These are phyloP conservation scores for Simplicillium aogashimaense DNA, from an alignment of 2,329 filamentous ascomycete genomes.

Conservation along the genomic window DNA sequence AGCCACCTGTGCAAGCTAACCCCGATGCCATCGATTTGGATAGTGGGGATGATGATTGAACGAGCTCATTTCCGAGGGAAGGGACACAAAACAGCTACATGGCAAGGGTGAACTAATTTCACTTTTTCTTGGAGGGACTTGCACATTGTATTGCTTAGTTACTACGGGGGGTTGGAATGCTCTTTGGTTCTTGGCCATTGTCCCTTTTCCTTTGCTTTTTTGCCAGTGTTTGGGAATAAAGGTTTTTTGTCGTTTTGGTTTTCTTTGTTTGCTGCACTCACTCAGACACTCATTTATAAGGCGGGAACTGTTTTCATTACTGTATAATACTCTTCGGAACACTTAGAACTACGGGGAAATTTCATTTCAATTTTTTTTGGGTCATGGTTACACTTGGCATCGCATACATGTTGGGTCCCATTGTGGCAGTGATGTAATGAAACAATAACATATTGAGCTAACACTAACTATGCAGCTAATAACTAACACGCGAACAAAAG, in stretches of 20 bases:
- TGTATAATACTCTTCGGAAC: neutral
- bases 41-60: conserved; percentile 51
- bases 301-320: conserved; percentile 4
- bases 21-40: conserved; percentile 82
- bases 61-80: neutral
- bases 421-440: too few species aligned
- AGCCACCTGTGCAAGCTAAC: conserved; percentile 48
- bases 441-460: too few species aligned
- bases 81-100: neutral
- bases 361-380: conserved; percentile 6
- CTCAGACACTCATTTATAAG: too few species aligned
- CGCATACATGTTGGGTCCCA: too few species aligned
- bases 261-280: conserved; percentile 6
- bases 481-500: too few species aligned
- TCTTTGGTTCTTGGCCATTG: neutral
- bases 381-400: too few species aligned
- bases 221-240: neutral
- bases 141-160: too few species aligned
- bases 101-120: neutral
- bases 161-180: neutral
- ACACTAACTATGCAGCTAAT: too few species aligned
- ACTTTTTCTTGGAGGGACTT: too few species aligned
- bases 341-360: neutral
- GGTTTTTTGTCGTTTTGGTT: conserved; percentile 5
- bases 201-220: conserved; percentile 4